Conservation (phyloP, 768 basidiomycete genomes). For the Paxillus involutus region DNA sequence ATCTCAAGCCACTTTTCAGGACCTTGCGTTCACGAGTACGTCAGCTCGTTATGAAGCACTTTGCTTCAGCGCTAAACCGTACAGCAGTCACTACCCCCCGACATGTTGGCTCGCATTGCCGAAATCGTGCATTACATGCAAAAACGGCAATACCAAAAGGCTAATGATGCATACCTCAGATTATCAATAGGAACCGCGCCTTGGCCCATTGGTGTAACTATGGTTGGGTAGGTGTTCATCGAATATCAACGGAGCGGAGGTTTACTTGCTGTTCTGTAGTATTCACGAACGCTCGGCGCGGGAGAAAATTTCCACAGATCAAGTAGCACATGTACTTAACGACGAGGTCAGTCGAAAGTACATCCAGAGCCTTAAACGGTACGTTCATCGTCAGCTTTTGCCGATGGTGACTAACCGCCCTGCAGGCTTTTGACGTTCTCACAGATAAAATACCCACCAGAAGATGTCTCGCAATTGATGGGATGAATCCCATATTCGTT, state of each 20-base stretch:
- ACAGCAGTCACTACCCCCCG: conserved; percentile 68
- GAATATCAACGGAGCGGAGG: neutral
- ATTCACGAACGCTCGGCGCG: conserved; percentile 98
- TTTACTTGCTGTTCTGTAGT: conserved; percentile 37
- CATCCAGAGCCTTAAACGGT: conserved; percentile 96
- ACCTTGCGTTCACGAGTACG: conserved; percentile 81
- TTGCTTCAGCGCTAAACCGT: conserved; percentile 9
- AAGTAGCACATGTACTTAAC: conserved; percentile 97
- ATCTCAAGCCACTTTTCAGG: conserved; percentile 96
- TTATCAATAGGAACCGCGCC: conserved; percentile 98
- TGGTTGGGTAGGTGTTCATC: conserved; percentile 79
- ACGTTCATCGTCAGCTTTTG: conserved; percentile 11
- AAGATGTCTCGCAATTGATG: conserved; percentile 91
- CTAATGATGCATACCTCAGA: conserved; percentile 96
- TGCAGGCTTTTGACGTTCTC: conserved; percentile 88
- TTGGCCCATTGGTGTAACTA: conserved; percentile 99
- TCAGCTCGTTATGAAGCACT: conserved; percentile 10
- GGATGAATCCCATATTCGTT: conserved; percentile 45
- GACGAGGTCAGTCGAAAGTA: conserved; percentile 99
- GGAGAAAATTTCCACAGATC: conserved; percentile 96
- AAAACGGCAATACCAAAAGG: conserved; percentile 89
- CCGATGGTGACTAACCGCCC: conserved; percentile 6
- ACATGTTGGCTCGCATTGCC: conserved; percentile 82
- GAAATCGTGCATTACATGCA: conserved; percentile 99
- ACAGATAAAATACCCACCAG: conserved; percentile 94